phyloP scores from a whole-genome alignment of 176 grass and related monocot genomes.

The Bothriochloa decipiens region DNA sequence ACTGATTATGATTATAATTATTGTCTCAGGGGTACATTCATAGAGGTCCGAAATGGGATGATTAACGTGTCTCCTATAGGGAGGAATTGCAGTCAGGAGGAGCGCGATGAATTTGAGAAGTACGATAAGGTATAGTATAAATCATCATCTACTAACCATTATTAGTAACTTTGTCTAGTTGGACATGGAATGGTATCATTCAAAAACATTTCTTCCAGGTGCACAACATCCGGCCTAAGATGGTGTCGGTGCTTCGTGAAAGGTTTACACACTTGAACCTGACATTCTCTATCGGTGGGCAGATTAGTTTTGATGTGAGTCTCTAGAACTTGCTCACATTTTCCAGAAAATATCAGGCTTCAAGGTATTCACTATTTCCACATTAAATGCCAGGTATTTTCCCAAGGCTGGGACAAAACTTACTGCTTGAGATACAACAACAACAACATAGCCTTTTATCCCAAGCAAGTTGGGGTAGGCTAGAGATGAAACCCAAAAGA shows the following conservation, averaged over 20 bases:
- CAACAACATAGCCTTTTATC: no score
- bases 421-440: constrained; percentile 90
- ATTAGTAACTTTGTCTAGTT: not conserved
- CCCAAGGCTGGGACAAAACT: constrained; percentile 93
- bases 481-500: no score
- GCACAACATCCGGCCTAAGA: constrained; percentile 76
- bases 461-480: no score
- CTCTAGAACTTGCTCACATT: not conserved
- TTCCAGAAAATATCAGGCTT: not conserved
- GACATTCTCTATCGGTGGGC: constrained; percentile 88
- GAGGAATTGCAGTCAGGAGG: constrained; percentile 85
- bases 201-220: constrained; percentile 48
- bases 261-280: constrained; percentile 84
- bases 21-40: constrained; percentile 77
- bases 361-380: constrained; percentile 31
- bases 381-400: constrained; percentile 65
- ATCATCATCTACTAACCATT: constrained; percentile 5
- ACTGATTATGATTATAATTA: not conserved
- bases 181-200: not conserved
- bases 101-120: constrained; percentile 86
- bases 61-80: constrained; percentile 91
- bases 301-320: constrained; percentile 98
- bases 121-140: constrained; percentile 78
- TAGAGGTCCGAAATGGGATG: constrained; percentile 90
- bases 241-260: constrained; percentile 84